These are phyloP conservation scores for Ascoidea rubescens DNA, from an alignment of 805 yeast species.

Conservation along the genomic window DNA sequence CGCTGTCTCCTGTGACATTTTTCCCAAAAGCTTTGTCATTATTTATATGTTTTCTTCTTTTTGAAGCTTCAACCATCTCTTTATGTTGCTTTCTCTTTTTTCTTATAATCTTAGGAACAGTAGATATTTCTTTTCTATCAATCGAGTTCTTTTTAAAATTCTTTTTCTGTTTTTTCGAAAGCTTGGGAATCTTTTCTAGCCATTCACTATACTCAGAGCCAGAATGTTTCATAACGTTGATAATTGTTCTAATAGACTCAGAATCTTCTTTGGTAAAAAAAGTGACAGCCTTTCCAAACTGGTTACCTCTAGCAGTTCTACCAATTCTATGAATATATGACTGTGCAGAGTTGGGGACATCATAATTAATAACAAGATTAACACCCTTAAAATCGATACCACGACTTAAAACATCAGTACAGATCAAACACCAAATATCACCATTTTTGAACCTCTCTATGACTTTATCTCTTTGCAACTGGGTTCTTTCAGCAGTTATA, in stretches of 20 bases:
- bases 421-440: conserved; percentile 88
- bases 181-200: conserved; percentile 63
- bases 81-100: conserved; percentile 46
- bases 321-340: conserved; percentile 97
- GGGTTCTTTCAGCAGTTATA: conserved; percentile 89
- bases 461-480: conserved; percentile 71
- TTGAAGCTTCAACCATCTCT: conserved; percentile 69
- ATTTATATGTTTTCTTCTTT: conserved; percentile 51
- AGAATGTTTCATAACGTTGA: conserved; percentile 92
- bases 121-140: conserved; percentile 65
- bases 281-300: conserved; percentile 76
- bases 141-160: conserved; percentile 40
- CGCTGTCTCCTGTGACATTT: no score
- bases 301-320: conserved; percentile 95
- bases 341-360: conserved; percentile 88
- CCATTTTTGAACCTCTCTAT: conserved; percentile 80
- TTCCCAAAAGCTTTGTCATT: no score
- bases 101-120: conserved; percentile 62
- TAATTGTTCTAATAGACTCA: conserved; percentile 60
- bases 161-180: conserved; percentile 50
- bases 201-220: conserved; percentile 58
- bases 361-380: conserved; percentile 88
- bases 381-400: conserved; percentile 97
- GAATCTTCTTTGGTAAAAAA: conserved; percentile 86
- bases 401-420: conserved; percentile 91